Conservation (phyloP, 306 rosid species). For the Rosa lucieae region DNA sequence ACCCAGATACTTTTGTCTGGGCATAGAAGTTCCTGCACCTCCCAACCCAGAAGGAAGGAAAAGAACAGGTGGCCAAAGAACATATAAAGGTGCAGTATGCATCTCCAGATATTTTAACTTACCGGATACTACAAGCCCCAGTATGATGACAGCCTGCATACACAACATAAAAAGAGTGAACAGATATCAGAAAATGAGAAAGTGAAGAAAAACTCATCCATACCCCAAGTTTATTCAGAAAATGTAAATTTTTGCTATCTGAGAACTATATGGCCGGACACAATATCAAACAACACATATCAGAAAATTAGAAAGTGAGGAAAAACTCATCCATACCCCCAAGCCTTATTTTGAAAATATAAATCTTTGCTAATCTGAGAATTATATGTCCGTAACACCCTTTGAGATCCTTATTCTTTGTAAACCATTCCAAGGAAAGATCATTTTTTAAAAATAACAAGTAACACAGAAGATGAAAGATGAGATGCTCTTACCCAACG, state of each 20-base stretch:
- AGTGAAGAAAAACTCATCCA: background rate
- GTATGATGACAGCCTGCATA: constrained; percentile 74
- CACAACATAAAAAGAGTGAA: constrained; percentile 30
- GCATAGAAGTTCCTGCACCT: background rate
- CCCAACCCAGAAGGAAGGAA: background rate
- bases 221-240: background rate
- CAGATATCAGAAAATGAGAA: constrained; percentile 8
- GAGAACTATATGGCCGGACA: constrained; percentile 22
- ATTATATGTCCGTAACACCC: constrained; percentile 1
- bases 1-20: background rate
- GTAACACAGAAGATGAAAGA: background rate
- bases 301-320: constrained; percentile 5
- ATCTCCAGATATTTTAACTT: constrained; percentile 32
- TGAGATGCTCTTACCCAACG: constrained; percentile 69
- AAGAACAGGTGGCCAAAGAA: background rate
- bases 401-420: background rate
- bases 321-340: background rate
- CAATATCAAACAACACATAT: background rate
- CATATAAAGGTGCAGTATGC: background rate
- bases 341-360: constrained; percentile 9
- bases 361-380: constrained; percentile 22
- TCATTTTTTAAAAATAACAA: background rate
- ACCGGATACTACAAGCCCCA: constrained; percentile 74
- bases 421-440: background rate
- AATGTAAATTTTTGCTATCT: constrained; percentile 17